Conservation (phyloP, 257 asterid genomes). For the Phtheirospermum japonicum region DNA sequence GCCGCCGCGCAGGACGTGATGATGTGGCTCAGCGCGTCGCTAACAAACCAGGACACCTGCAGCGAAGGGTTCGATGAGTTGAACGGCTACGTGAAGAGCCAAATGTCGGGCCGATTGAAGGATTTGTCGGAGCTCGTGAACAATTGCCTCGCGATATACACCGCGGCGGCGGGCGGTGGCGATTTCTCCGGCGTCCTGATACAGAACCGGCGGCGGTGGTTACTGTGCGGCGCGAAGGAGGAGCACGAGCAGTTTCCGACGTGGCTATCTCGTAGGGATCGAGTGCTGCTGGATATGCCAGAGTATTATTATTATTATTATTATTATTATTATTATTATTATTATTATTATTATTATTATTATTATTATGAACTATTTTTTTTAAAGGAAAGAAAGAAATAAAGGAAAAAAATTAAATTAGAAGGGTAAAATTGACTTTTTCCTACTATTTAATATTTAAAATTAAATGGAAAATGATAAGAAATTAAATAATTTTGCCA, state of each 20-base stretch:
- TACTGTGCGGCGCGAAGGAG: slow-evolving; percentile 27
- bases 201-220: slow-evolving; percentile 55
- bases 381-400: too few species aligned
- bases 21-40: slow-evolving; percentile 94
- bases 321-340: too few species aligned
- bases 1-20: slow-evolving; percentile 54
- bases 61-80: slow-evolving; percentile 63
- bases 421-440: too few species aligned
- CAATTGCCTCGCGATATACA: slow-evolving; percentile 82
- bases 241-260: slow-evolving; percentile 49
- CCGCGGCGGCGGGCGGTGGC: slow-evolving; percentile 46
- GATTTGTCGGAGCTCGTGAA: slow-evolving; percentile 80
- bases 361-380: too few species aligned
- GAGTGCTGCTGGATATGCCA: slow-evolving; percentile 56
- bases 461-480: too few species aligned
- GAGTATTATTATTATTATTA: too few species aligned
- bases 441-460: too few species aligned
- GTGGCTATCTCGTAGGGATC: slow-evolving; percentile 72
- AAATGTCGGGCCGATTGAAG: slow-evolving; percentile 50
- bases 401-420: too few species aligned
- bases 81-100: slow-evolving; percentile 55
- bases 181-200: slow-evolving; percentile 81
- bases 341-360: too few species aligned
- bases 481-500: too few species aligned
- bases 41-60: slow-evolving; percentile 95